Conservation (phyloP, 2,329 filamentous ascomycete species). For the Huntiella abstrusa region DNA sequence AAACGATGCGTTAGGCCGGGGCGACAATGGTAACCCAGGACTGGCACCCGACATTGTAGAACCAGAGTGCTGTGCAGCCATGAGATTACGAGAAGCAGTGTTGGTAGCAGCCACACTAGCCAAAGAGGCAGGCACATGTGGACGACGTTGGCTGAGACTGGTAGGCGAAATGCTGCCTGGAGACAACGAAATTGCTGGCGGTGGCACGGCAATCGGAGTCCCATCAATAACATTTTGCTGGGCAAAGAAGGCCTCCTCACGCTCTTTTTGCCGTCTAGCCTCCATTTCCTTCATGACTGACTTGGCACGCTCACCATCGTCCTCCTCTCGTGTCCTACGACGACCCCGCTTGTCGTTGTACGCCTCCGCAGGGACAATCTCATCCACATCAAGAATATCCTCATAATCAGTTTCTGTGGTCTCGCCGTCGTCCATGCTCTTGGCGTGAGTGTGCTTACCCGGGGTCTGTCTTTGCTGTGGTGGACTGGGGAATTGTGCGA, state of each 20-base stretch:
- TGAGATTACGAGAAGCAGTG: not conserved
- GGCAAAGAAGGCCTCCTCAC: slow-evolving; percentile 18
- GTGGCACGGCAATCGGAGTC: not conserved
- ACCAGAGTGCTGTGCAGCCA: slow-evolving; percentile 16
- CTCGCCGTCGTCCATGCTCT: slow-evolving; percentile 29
- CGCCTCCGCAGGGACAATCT: slow-evolving; percentile 26
- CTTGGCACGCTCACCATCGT: slow-evolving; percentile 59
- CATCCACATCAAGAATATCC: slow-evolving; percentile 51
- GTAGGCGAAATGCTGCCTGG: slow-evolving; percentile 17
- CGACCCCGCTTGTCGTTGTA: slow-evolving; percentile 43
- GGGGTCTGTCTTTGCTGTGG: slow-evolving; percentile 40
- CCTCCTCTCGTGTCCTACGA: slow-evolving; percentile 70
- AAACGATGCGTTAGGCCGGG: slow-evolving; percentile 26
- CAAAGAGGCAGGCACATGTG: slow-evolving; percentile 29
- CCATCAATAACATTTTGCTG: slow-evolving; percentile 6
- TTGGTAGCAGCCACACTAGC: slow-evolving; percentile 30
- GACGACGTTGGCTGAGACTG: slow-evolving; percentile 21
- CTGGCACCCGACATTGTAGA: slow-evolving; percentile 24
- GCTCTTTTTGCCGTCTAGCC: slow-evolving; percentile 54
- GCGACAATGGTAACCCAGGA: slow-evolving; percentile 40
- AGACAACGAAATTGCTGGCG: slow-evolving; percentile 9
- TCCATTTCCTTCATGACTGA: slow-evolving; percentile 49
- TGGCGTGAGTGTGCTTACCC: too few species aligned
- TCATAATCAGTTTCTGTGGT: slow-evolving; percentile 70
- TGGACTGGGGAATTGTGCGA: slow-evolving; percentile 35